Conservation (phyloP, 2,329 filamentous ascomycete genomes). For the Teratosphaeria destructans region DNA sequence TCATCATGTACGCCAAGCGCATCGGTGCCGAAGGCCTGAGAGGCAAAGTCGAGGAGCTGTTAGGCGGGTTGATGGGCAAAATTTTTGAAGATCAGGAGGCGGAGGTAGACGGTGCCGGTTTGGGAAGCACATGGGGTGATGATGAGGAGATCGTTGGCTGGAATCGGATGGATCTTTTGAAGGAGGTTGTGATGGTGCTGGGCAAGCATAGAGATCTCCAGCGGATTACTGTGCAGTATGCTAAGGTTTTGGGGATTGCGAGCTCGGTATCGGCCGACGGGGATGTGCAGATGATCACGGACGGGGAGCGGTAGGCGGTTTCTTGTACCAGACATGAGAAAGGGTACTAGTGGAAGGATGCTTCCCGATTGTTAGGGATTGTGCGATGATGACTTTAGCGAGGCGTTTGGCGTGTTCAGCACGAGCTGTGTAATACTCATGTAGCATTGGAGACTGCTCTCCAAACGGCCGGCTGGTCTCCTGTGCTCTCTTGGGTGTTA, state of each 20-base stretch:
- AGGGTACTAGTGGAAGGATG: neutral
- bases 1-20: constrained; percentile 97
- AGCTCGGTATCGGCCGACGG: neutral
- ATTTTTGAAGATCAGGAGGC: constrained; percentile 50
- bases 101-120: constrained; percentile 27
- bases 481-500: neutral
- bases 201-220: constrained; percentile 98
- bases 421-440: neutral
- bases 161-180: constrained; percentile 77
- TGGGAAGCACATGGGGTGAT: constrained; percentile 53
- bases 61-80: constrained; percentile 71
- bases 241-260: constrained; percentile 43
- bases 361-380: neutral
- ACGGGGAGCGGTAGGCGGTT: neutral
- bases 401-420: neutral
- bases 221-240: constrained; percentile 88
- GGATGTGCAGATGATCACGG: neutral
- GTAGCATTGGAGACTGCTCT: neutral
- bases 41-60: constrained; percentile 83
- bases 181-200: constrained; percentile 83
- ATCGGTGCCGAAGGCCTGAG: constrained; percentile 81
- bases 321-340: neutral
- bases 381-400: neutral
- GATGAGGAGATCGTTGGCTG: constrained; percentile 77
- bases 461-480: neutral